Evolutionary conservation across 805 yeast species (phyloP).

Genomic region (Starmera pachycereana): DNA sequence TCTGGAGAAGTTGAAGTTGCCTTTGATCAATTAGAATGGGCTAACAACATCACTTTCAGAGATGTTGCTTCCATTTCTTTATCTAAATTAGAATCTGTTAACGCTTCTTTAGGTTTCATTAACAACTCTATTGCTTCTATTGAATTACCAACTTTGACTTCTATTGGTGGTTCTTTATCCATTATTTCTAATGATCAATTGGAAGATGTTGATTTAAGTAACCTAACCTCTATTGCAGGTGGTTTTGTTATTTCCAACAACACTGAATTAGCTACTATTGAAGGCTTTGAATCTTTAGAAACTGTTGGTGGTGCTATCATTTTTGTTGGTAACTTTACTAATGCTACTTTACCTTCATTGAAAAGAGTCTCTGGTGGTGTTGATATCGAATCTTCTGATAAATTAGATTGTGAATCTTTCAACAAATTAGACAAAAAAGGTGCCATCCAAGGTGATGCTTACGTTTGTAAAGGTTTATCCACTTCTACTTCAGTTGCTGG

Average conservation of each 20-base stretch:
- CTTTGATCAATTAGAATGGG: slow-evolving; percentile 68
- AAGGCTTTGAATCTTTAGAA: slow-evolving; percentile 64
- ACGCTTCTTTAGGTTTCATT: slow-evolving; percentile 75
- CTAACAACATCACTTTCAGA: slow-evolving; percentile 81
- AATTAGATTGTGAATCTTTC: slow-evolving; percentile 75
- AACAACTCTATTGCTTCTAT: slow-evolving; percentile 55
- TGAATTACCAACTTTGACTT: slow-evolving; percentile 41
- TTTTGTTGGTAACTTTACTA: slow-evolving; percentile 69
- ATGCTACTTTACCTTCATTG: slow-evolving; percentile 67
- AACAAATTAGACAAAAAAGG: slow-evolving; percentile 63
- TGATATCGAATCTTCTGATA: slow-evolving; percentile 62
- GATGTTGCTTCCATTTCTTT: slow-evolving; percentile 66
- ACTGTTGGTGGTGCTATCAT: slow-evolving; percentile 83
- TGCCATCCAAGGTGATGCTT: slow-evolving; percentile 85
- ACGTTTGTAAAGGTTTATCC: slow-evolving; percentile 60
- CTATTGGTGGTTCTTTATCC: slow-evolving; percentile 75
- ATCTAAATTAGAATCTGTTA: slow-evolving; percentile 56
- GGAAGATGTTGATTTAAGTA: slow-evolving; percentile 55
- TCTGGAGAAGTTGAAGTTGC: slow-evolving; percentile 62
- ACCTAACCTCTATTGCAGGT: slow-evolving; percentile 75
- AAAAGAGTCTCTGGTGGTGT: slow-evolving; percentile 89
- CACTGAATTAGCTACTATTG: slow-evolving; percentile 52
- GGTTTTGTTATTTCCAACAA: slow-evolving; percentile 88
- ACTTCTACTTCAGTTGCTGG: slow-evolving; percentile 34
- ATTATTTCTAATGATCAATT: slow-evolving; percentile 67